Evolutionary conservation across 2,329 filamentous ascomycete genomes (phyloP).

Genomic region (Eurotiales sp.): DNA sequence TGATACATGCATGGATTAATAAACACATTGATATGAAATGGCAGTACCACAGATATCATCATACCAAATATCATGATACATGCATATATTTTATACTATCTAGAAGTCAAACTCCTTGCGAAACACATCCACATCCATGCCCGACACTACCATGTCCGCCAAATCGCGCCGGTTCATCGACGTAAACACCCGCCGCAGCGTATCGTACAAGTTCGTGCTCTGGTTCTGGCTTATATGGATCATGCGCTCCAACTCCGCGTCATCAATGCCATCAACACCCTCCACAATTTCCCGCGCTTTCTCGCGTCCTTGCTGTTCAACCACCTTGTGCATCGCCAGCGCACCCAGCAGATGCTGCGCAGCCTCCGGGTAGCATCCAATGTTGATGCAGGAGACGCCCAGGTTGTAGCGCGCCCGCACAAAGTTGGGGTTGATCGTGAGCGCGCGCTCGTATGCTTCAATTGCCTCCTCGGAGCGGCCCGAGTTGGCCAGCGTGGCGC

Average conservation of each 20-base stretch:
- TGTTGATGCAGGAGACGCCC: slow-evolving; percentile 94
- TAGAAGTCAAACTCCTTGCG: slow-evolving; percentile 86
- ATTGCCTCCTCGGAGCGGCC: slow-evolving; percentile 94
- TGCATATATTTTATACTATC: no score
- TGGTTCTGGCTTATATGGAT: slow-evolving; percentile 78
- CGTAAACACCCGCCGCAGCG: slow-evolving; percentile 86
- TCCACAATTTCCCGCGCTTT: slow-evolving; percentile 76
- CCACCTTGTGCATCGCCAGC: slow-evolving; percentile 90
- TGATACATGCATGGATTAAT: no score
- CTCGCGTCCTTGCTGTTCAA: slow-evolving; percentile 78
- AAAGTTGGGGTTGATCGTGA: slow-evolving; percentile 89
- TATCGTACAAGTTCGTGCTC: slow-evolving; percentile 95
- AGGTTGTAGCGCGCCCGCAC: slow-evolving; percentile 96
- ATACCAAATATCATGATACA: no score
- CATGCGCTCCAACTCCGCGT: slow-evolving; percentile 79
- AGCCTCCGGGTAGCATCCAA: slow-evolving; percentile 89
- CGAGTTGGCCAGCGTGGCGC: slow-evolving; percentile 91
- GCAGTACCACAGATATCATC: no score
- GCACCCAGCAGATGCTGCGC: slow-evolving; percentile 89
- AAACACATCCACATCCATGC: slow-evolving; percentile 88
- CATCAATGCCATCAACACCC: slow-evolving; percentile 56
- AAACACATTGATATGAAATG: no score
- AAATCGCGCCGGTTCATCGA: slow-evolving; percentile 91
- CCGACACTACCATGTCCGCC: slow-evolving; percentile 78
- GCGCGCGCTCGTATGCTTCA: slow-evolving; percentile 88